Evolutionary conservation across 1,284 basidiomycete genomes (phyloP).

Genomic region (Sanghuangporus baumii): DNA sequence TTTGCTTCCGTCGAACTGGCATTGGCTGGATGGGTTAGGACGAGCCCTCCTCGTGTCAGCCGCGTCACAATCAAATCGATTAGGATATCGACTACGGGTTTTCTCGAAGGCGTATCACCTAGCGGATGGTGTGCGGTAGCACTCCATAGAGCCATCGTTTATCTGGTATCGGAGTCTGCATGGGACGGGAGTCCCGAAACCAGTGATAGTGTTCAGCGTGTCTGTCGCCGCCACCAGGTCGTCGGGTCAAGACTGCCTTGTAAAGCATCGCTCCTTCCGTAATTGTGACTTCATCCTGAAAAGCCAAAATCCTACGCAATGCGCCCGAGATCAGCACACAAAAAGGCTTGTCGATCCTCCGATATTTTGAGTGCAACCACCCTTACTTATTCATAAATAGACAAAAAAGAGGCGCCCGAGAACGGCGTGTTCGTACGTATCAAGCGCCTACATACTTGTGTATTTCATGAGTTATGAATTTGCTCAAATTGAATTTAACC

Average conservation of each 20-base stretch:
- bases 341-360: slow-evolving; percentile 9
- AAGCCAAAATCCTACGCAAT: slow-evolving; percentile 8
- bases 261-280: slow-evolving; percentile 10
- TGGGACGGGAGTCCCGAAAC: not conserved
- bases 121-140: not conserved
- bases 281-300: not conserved
- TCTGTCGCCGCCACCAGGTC: slow-evolving; percentile 1
- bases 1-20: slow-evolving; percentile 18
- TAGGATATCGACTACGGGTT: not conserved
- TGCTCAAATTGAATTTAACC: not conserved
- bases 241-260: slow-evolving; percentile 15
- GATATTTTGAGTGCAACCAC: not conserved
- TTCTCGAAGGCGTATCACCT: not conserved
- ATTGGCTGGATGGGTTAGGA: slow-evolving; percentile 9
- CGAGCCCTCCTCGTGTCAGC: slow-evolving; percentile 9
- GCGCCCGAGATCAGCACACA: not conserved
- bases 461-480: not conserved
- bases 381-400: not conserved
- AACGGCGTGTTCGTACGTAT: not conserved
- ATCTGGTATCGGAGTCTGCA: not conserved
- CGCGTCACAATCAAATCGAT: slow-evolving; percentile 7
- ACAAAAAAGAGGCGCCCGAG: not conserved
- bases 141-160: not conserved
- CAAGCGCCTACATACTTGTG: not conserved
- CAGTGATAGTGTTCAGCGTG: slow-evolving; percentile 6